Conservation (phyloP, 768 basidiomycete species). For the Phaeotremella fagi region DNA sequence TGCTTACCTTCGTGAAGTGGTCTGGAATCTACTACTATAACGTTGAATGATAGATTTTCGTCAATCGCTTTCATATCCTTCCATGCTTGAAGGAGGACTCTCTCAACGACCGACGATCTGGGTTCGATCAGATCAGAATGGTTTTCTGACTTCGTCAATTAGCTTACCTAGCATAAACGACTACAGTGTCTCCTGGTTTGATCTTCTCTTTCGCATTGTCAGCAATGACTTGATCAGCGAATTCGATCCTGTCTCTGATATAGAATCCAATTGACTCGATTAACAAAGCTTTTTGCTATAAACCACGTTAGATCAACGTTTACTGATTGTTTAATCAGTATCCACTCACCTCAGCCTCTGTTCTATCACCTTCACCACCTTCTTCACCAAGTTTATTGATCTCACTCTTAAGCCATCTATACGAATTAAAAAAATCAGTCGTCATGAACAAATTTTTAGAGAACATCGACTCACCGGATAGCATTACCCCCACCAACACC, state of each 20-base stretch:
- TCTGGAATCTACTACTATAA: slow-evolving; percentile 89
- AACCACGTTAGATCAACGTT: neutral
- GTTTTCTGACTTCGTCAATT: neutral
- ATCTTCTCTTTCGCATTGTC: slow-evolving; percentile 87
- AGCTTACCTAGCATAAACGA: slow-evolving; percentile 82
- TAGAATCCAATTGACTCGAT: slow-evolving; percentile 85
- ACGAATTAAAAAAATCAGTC: slow-evolving; percentile 77
- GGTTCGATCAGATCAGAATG: neutral
- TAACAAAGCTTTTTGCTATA: slow-evolving; percentile 78
- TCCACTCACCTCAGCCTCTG: slow-evolving; percentile 80
- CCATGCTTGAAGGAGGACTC: slow-evolving; percentile 69
- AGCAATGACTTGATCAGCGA: slow-evolving; percentile 90
- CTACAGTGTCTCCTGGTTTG: slow-evolving; percentile 82
- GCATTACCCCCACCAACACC: slow-evolving; percentile 48
- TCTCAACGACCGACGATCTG: slow-evolving; percentile 92
- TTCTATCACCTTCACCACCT: slow-evolving; percentile 40
- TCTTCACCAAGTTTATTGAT: slow-evolving; percentile 89
- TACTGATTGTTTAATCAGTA: neutral
- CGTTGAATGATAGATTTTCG: slow-evolving; percentile 73
- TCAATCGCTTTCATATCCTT: slow-evolving; percentile 34
- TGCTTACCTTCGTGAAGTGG: slow-evolving; percentile 78
- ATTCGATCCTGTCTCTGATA: slow-evolving; percentile 85
- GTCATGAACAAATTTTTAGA: slow-evolving; percentile 55
- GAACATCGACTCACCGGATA: slow-evolving; percentile 31
- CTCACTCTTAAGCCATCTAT: slow-evolving; percentile 88